A percentile compares a stretch with the other conserved stretches of the same genome.
Conservation (phyloP, 345 rosid species). For the Fremontodendron californicum region DNA sequence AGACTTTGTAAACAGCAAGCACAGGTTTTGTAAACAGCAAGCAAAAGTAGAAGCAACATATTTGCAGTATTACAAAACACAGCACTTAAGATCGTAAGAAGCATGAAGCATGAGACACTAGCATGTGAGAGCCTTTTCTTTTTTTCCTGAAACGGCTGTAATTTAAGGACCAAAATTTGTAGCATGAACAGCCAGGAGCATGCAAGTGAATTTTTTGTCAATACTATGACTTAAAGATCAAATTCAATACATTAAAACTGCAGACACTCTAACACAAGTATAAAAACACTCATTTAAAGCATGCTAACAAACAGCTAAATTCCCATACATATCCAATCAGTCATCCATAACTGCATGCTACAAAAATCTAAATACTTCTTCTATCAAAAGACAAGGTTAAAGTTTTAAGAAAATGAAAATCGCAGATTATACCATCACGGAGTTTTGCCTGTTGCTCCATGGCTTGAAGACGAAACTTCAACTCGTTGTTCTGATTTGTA, state of each 20-base stretch:
- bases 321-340: neutral
- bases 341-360: neutral
- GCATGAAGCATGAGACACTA: neutral
- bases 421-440: conserved; percentile 64
- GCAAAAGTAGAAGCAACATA: neutral
- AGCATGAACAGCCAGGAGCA: neutral
- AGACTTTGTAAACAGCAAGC: neutral
- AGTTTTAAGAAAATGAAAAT: neutral
- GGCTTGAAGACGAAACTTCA: conserved; percentile 93
- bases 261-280: neutral
- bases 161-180: neutral
- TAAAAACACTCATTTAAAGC: neutral
- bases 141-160: neutral
- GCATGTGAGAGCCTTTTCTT: neutral
- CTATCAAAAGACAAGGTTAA: neutral
- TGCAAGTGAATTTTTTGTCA: neutral
- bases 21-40: neutral
- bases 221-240: neutral
- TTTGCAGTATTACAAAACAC: neutral
- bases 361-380: neutral
- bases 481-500: conserved; percentile 84
- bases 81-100: neutral
- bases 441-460: conserved; percentile 98
- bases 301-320: neutral
- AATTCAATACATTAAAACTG: too few relatives aligned